Evolutionary conservation across 169 alveolate genomes (phyloP), one percentile per base, ranked within the genome.

Genomic region (Hepatocystis sp.): DNA sequence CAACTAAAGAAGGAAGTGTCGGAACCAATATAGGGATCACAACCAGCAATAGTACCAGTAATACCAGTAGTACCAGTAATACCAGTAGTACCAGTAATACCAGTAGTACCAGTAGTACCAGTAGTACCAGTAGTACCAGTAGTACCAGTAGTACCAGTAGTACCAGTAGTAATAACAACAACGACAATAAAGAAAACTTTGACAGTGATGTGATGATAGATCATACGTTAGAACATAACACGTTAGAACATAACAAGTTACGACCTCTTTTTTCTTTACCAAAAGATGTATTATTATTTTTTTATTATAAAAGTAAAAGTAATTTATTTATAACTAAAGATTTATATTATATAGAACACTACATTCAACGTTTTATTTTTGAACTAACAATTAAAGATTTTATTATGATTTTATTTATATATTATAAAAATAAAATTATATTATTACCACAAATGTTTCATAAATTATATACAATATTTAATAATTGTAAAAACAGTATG

Each of bases 271-370:
- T 58, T 76, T 76, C 88, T 1, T 76, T 51, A 23, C 88, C 88
- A 30, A 76, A 76, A 53, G 11, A 27, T 23, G 56, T 76, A 42
- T 64, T 58, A 27, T 42, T 76, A 5, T 76, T 76, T 32, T 76
- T 76, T 58, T 76, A 76, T 58, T 76, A 76, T 64, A 76, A 76
- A 76, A 64, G 88, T 23, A 76, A 76, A 52, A 76, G 39, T 76
- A 47, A 64, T 25, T 25, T 76, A 58, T 76, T 76, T 27, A 76
- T 40, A 5, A 58, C 39, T 51, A 76, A 76, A 42, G 88, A 76
- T 13, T 44, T 76, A 8, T 76, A 76, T 63, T 76, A 76, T 49
- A 36, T 76, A 15, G 88, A 76, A 49, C 56, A 76, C 46, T 76
- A 58, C 55, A 39, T 76, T 8, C 66, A 76, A 52, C 39, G 46